Conservation (phyloP, 1,284 basidiomycete genomes). For the Phylloboletellus chloephorus region DNA sequence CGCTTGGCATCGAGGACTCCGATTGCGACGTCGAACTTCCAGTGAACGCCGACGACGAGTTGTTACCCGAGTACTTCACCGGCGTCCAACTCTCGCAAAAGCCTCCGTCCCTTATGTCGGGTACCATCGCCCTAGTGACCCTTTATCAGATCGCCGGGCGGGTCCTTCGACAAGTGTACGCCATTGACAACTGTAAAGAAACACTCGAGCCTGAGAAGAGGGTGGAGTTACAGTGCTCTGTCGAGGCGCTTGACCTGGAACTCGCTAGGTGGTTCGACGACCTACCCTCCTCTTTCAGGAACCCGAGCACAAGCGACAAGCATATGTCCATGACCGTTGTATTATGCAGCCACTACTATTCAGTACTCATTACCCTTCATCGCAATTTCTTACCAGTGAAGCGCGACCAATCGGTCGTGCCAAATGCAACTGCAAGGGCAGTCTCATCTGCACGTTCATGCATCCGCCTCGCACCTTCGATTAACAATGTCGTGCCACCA, state of each 20-base stretch:
- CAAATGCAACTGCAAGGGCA: conserved; percentile 70
- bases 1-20: conserved; percentile 71
- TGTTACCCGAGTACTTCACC: conserved; percentile 64
- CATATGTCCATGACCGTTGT: conserved; percentile 85
- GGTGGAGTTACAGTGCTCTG: conserved; percentile 63
- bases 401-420: conserved; percentile 57
- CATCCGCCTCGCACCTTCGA: conserved; percentile 79
- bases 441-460: conserved; percentile 74
- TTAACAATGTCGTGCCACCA: conserved; percentile 78
- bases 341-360: conserved; percentile 85
- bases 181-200: conserved; percentile 69
- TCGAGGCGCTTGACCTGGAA: conserved; percentile 71
- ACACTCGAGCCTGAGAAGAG: conserved; percentile 69
- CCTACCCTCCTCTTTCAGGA: conserved; percentile 68
- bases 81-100: conserved; percentile 52
- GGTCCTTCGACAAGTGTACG: conserved; percentile 78
- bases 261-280: conserved; percentile 79
- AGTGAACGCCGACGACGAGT: conserved; percentile 74
- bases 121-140: conserved; percentile 67
- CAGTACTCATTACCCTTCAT: conserved; percentile 81
- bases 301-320: conserved; percentile 62
- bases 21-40: conserved; percentile 82
- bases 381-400: conserved; percentile 80
- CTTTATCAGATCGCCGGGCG: conserved; percentile 80
- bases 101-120: conserved; percentile 70